phyloP scores from a whole-genome alignment of 1,284 basidiomycete genomes.

The Sutorius eximius region DNA sequence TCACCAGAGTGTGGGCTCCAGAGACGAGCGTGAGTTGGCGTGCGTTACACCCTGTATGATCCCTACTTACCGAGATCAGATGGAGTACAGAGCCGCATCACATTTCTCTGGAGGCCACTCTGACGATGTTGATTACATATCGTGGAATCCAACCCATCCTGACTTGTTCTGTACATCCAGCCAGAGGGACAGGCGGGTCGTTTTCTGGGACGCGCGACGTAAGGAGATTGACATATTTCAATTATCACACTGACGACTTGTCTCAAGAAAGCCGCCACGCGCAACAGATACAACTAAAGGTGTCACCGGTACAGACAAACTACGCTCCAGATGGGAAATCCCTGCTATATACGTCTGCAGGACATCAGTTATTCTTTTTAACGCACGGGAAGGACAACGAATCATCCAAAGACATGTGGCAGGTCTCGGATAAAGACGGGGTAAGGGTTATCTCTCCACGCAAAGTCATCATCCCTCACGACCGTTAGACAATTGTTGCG shows the following conservation, averaged over 20 bases:
- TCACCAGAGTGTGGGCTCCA: constrained; percentile 70
- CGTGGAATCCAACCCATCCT: constrained; percentile 80
- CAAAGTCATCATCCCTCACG: background rate
- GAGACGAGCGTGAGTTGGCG: constrained; percentile 64
- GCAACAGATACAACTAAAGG: constrained; percentile 57
- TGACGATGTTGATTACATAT: constrained; percentile 72
- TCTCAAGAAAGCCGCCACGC: constrained; percentile 61
- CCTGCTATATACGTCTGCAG: constrained; percentile 60
- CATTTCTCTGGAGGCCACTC: constrained; percentile 66
- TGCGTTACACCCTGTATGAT: background rate
- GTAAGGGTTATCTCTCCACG: constrained; percentile 27
- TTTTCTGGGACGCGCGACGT: constrained; percentile 85
- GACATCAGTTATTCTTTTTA: constrained; percentile 58
- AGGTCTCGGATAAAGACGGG: constrained; percentile 48
- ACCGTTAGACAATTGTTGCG: constrained; percentile 40
- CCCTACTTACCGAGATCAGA: constrained; percentile 39
- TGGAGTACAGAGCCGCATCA: constrained; percentile 64
- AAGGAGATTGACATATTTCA: constrained; percentile 7
- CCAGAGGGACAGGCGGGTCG: constrained; percentile 66
- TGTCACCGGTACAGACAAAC: constrained; percentile 59
- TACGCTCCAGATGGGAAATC: constrained; percentile 71
- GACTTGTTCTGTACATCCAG: constrained; percentile 78
- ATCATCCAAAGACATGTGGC: constrained; percentile 62
- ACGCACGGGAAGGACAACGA: constrained; percentile 53
- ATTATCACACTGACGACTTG: constrained; percentile 14